Conservation (phyloP, 2,329 filamentous ascomycete species). For the Chaetothyriales sp. region DNA sequence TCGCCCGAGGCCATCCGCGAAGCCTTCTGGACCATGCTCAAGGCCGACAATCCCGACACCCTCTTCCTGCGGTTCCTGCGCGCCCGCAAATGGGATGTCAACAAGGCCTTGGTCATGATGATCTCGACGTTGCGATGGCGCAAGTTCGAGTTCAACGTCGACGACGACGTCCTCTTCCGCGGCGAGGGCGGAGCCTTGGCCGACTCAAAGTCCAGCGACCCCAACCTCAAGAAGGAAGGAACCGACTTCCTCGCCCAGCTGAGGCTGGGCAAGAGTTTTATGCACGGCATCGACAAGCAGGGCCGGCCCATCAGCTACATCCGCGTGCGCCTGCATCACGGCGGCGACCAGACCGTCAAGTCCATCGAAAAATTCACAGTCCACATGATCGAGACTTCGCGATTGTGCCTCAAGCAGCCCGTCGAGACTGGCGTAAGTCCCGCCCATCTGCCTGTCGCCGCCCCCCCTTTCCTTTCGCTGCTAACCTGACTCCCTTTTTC, state of each 20-base stretch:
- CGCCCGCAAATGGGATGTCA: constrained; percentile 90
- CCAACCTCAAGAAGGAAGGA: constrained; percentile 51
- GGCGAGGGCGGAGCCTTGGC: constrained; percentile 58
- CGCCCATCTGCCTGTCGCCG: neutral
- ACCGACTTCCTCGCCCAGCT: constrained; percentile 73
- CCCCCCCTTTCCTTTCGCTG: constrained; percentile 6
- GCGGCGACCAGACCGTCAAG: constrained; percentile 68
- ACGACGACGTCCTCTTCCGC: constrained; percentile 69
- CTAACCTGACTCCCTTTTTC: neutral
- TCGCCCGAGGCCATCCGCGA: constrained; percentile 64
- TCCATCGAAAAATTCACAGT: constrained; percentile 82
- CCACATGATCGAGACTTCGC: constrained; percentile 85
- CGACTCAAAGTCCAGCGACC: constrained; percentile 46
- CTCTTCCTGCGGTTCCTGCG: constrained; percentile 69
- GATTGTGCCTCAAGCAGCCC: constrained; percentile 63
- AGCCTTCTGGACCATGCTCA: constrained; percentile 87
- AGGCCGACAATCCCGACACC: constrained; percentile 86
- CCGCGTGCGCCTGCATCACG: constrained; percentile 65
- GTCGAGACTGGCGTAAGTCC: constrained; percentile 78
- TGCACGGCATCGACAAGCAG: constrained; percentile 74
- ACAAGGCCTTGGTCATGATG: constrained; percentile 86
- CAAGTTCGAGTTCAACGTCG: constrained; percentile 66
- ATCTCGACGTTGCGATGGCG: constrained; percentile 92
- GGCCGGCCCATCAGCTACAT: constrained; percentile 81
- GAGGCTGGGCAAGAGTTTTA: constrained; percentile 80